Base-by-base conservation (phyloP, 495 filamentous ascomycete genomes). In the Articulospora tetracladia region DNA sequence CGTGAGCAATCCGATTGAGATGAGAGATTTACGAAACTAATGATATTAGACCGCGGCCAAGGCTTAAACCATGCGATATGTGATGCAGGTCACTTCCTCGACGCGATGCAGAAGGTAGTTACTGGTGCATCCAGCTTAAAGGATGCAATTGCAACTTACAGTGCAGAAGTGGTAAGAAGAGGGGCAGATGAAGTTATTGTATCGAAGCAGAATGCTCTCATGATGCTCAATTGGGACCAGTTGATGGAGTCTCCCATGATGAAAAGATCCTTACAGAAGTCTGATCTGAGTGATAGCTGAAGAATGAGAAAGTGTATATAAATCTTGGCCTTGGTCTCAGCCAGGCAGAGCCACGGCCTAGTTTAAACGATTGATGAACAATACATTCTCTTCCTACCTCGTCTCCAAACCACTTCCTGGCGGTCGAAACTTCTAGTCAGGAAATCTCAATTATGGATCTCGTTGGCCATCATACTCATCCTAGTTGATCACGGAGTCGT, bases 41-140 rank as follows among this genome's bases (percentile, higher is more conserved):
- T 15, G 3, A 11, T n/a, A 2, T 6, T 25, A 79, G 77, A 81
- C 32, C 75, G 81, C 26, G 81, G 81, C 4, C 81, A 83, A 66
- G 81, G 80, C 1, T 66, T 81, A 2, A 80, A 83, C 55, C 77
- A 82, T 50, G 71, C 73, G 28, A 68, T 83, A n/a, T 41, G 62
- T 1, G 79, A 82, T 59, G 82, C 74, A 12, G 64, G 59, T 8
- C 72, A 73, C 19, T 68, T 81, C 13, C 66, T 75, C 13, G 65
- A 73, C 2, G 58, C 49, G n/a, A n/a, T 65, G 32, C 17, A 32
- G 15, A 49, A 61, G 23, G 28, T 61, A 7, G 19, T 19, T 24
- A 25, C 55, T 41, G 57, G 57, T 27, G 32, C 2, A 41, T 25
- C 8, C 6, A 55, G 36, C 26, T 24, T 61, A 12, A 26, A 55